Evolutionary conservation across 805 yeast genomes (phyloP), one percentile per base, ranked within the genome.

Genomic region (Saccharomyces paradoxus): DNA sequence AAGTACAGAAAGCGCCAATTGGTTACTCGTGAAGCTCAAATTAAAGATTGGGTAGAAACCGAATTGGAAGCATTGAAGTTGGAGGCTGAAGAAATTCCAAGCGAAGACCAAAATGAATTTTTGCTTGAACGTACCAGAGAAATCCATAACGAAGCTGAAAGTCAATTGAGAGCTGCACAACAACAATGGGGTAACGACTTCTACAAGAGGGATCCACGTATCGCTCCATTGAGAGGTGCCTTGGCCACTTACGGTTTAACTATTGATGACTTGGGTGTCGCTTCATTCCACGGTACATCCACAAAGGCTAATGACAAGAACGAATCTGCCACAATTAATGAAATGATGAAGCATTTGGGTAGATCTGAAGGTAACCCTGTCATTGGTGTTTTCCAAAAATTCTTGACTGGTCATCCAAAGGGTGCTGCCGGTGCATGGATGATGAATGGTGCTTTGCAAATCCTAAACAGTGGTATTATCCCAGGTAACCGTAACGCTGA

Each of bases 361-460:
- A 86, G 99, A 77, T 77, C 96, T 55, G 90, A 88, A 77, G 99
- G 99, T 77, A 95, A 94, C 77, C 96, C 99, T 59, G 91, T 95
- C 50, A 80, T 86, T 64, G 97, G 98, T 82, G 95, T 94, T 54
- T 92, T 95, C 96, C 99, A 94, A 77, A 94, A 94, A 77, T 94
- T 81, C 83, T 82, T 94, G 70, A 94, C 99, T 66, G 99, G 99
- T 77, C 99, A 94, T 80, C 99, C 99, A 67, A 94, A 94, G 87
- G 99, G 99, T 82, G 99, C 99, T 66, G 99, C 99, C 55, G 99
- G 97, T 81, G 98, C 99, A 56, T 94, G 99, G 99, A 94, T 94
- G 99, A 77, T 94, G 81, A 95, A 94, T 74, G 99, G 99, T 75
- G 96, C 89, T 55, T 77, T 94, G 63, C 99, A 94, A 79, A 84